phyloP scores from a whole-genome alignment of 2,329 filamentous ascomycete genomes.

The Hymenoscyphus scutula region DNA sequence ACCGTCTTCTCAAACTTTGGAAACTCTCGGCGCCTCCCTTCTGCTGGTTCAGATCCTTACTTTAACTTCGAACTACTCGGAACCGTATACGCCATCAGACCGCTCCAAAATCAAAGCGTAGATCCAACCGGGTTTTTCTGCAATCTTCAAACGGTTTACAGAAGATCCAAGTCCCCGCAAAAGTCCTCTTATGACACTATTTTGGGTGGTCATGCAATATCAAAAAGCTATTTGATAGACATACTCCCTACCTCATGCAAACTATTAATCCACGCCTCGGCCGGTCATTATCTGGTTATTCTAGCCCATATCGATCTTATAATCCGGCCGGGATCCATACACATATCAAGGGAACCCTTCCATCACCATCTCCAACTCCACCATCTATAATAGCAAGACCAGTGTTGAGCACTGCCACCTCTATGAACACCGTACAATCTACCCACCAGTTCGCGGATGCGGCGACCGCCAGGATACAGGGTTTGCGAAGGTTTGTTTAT shows the following conservation, averaged over 20 bases:
- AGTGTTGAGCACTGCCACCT: conserved; percentile 17
- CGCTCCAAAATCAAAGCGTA: conserved; percentile 19
- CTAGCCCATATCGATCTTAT: conserved; percentile 7
- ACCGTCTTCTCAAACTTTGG: conserved; percentile 18
- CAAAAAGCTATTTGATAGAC: conserved; percentile 15
- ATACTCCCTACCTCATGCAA: conserved; percentile 15
- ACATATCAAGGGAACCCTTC: conserved; percentile 9
- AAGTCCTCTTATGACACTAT: conserved; percentile 15
- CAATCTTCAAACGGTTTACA: conserved; percentile 17
- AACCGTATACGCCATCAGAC: conserved; percentile 19
- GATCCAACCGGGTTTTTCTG: conserved; percentile 21
- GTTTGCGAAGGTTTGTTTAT: conserved; percentile 27
- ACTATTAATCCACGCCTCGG: conserved; percentile 11
- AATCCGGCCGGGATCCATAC: conserved; percentile 10
- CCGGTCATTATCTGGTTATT: conserved; percentile 12
- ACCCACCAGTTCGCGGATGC: conserved; percentile 32
- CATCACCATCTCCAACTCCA: conserved; percentile 7
- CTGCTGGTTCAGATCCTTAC: conserved; percentile 15
- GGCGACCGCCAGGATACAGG: conserved; percentile 24
- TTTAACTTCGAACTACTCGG: conserved; percentile 13
- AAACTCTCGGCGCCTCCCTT: conserved; percentile 20
- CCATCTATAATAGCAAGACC: conserved; percentile 8
- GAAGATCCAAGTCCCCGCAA: conserved; percentile 22
- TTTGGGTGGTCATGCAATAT: conserved; percentile 15
- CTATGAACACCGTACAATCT: conserved; percentile 22